These are phyloP conservation scores for Stereocaulon alpinum DNA, from an alignment of 495 filamentous ascomycete species.

Conservation along the genomic window DNA sequence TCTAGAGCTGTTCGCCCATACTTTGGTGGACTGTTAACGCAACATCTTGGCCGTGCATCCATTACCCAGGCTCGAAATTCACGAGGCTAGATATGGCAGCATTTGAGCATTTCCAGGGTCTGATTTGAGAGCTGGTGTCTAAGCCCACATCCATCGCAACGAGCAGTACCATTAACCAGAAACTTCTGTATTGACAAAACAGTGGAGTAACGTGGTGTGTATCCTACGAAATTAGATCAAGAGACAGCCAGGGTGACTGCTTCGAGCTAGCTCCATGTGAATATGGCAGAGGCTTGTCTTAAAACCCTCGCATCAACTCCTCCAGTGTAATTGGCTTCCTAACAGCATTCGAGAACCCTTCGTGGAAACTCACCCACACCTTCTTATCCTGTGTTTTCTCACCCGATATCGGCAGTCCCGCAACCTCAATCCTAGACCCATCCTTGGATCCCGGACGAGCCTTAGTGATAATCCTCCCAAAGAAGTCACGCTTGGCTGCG, in stretches of 20 bases:
- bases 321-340: conserved; percentile 80
- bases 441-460: conserved; percentile 31
- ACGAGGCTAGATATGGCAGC: no score
- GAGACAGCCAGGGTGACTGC: background rate
- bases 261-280: background rate
- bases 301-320: conserved; percentile 65
- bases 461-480: conserved; percentile 59
- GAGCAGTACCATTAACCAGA: no score
- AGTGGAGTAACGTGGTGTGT: no score
- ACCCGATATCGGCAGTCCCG: conserved; percentile 21
- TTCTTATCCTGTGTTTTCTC: conserved; percentile 38
- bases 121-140: no score
- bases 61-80: no score
- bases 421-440: conserved; percentile 25
- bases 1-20: no score
- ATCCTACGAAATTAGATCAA: background rate
- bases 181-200: no score
- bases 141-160: no score
- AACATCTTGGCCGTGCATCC: no score
- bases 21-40: no score
- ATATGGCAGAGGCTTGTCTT: background rate
- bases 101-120: no score
- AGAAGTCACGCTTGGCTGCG: conserved; percentile 76
- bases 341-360: conserved; percentile 95
- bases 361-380: conserved; percentile 90